Conservation (phyloP, 1,284 basidiomycete species). For the Moniliophthora roreri region DNA sequence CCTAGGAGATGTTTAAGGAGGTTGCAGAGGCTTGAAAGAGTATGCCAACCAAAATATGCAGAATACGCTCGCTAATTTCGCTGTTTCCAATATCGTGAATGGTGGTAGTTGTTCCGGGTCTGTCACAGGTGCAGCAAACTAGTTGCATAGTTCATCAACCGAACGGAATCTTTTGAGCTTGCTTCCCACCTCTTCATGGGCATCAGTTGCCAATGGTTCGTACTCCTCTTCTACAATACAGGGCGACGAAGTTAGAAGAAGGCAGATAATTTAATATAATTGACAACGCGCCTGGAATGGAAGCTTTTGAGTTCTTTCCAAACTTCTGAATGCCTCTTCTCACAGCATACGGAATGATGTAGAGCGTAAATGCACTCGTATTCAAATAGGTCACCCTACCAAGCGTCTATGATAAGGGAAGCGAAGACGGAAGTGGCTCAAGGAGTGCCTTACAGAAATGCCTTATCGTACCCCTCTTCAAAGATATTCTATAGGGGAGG, state of each 20-base stretch:
- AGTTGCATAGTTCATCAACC: background rate
- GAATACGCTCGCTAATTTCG: slow-evolving; percentile 74
- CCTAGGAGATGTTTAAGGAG: slow-evolving; percentile 13
- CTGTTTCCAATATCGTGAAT: slow-evolving; percentile 73
- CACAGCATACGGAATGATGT: slow-evolving; percentile 84
- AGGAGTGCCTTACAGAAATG: slow-evolving; percentile 65
- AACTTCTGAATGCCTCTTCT: slow-evolving; percentile 57
- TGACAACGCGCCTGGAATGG: background rate
- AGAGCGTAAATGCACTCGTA: slow-evolving; percentile 85
- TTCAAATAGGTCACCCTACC: slow-evolving; percentile 82
- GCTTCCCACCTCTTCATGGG: slow-evolving; percentile 17
- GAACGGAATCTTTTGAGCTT: background rate
- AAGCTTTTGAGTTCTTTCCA: background rate
- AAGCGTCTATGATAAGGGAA: slow-evolving; percentile 10
- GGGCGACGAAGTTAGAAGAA: background rate
- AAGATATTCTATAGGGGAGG: slow-evolving; percentile 55
- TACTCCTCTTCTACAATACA: slow-evolving; percentile 26
- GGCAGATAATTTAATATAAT: background rate
- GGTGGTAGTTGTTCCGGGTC: slow-evolving; percentile 36
- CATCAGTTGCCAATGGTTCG: slow-evolving; percentile 33
- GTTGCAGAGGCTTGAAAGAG: background rate
- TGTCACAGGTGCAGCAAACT: background rate
- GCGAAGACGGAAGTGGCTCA: slow-evolving; percentile 5
- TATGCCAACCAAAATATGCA: slow-evolving; percentile 68
- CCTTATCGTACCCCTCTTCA: slow-evolving; percentile 74